Evolutionary conservation across 139 green algal genomes (phyloP).

Genomic region (Medakamo hakoo): DNA sequence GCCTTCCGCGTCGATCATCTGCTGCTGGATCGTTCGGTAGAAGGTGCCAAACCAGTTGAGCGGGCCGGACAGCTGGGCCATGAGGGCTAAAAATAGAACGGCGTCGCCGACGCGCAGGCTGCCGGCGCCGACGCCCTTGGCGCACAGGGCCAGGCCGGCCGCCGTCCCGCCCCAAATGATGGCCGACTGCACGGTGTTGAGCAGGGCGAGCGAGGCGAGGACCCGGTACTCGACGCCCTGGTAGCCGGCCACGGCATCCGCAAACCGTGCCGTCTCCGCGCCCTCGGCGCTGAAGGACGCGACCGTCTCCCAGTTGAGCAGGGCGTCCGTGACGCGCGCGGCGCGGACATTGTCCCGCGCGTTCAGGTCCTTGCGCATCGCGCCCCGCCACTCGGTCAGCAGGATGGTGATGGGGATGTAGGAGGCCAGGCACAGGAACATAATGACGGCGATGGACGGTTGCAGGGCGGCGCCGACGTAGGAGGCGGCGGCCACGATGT

Average conservation of each 20-base stretch:
- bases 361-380: slow-evolving; percentile 53
- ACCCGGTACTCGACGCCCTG: slow-evolving; percentile 38
- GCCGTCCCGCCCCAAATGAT: slow-evolving; percentile 57
- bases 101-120: slow-evolving; percentile 60
- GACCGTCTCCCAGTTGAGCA: slow-evolving; percentile 82
- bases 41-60: slow-evolving; percentile 72
- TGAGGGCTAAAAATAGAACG: slow-evolving; percentile 69
- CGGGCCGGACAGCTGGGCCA: slow-evolving; percentile 69
- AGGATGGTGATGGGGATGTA: slow-evolving; percentile 84
- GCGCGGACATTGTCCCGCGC: slow-evolving; percentile 55
- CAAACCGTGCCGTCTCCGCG: slow-evolving; percentile 41
- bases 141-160: slow-evolving; percentile 42
- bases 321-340: slow-evolving; percentile 57
- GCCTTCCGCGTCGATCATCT: slow-evolving; percentile 69
- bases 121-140: slow-evolving; percentile 22
- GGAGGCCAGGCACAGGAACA: slow-evolving; percentile 53
- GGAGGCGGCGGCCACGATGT: slow-evolving; percentile 50
- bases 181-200: slow-evolving; percentile 69
- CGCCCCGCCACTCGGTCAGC: slow-evolving; percentile 63
- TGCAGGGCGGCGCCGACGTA: slow-evolving; percentile 56
- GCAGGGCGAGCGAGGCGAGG: slow-evolving; percentile 39
- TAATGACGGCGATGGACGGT: slow-evolving; percentile 56
- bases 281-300: slow-evolving; percentile 70
- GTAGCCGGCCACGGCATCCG: slow-evolving; percentile 47
- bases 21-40: slow-evolving; percentile 34